Percentiles rank a stretch among this genome's conserved stretches.
Evolutionary conservation across 495 filamentous ascomycete genomes (phyloP).

Genomic region (Hypoxylon trugodes): DNA sequence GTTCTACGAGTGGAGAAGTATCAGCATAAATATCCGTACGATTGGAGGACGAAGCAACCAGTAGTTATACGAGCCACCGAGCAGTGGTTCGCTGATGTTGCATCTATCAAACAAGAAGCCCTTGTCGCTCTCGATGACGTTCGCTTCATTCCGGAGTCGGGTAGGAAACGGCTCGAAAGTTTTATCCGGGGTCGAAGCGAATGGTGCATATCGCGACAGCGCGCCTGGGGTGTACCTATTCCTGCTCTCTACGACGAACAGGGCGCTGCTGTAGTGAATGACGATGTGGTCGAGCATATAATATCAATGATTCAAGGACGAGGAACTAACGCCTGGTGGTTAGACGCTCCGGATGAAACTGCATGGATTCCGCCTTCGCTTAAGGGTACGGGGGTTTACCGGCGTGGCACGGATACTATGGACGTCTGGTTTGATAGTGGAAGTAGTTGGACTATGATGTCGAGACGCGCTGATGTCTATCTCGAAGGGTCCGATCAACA

Average conservation of each 20-base stretch:
- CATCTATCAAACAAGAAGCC: conserved; percentile 75
- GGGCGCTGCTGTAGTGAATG: conserved; percentile 76
- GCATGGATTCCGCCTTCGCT: conserved; percentile 76
- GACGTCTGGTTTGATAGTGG: conserved; percentile 99
- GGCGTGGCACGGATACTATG: conserved; percentile 95
- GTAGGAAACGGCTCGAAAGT: conserved; percentile 75
- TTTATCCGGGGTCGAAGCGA: conserved; percentile 89
- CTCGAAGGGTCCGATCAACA: conserved; percentile 96
- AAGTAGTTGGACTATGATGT: conserved; percentile 82
- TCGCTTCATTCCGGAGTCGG: conserved; percentile 77
- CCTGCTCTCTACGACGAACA: conserved; percentile 83
- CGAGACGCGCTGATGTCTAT: conserved; percentile 81
- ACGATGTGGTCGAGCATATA: conserved; percentile 83
- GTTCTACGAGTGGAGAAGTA: conserved; percentile 75
- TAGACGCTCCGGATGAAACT: conserved; percentile 73
- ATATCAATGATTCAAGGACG: conserved; percentile 77
- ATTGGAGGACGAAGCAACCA: conserved; percentile 94
- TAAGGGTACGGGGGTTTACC: conserved; percentile 55
- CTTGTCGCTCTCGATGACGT: conserved; percentile 73
- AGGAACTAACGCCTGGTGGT: conserved; percentile 94
- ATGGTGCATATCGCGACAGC: conserved; percentile 99
- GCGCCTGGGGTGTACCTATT: conserved; percentile 96
- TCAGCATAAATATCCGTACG: conserved; percentile 93
- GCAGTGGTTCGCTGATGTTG: conserved; percentile 97
- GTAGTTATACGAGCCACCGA: conserved; percentile 91